phyloP scores from a whole-genome alignment of 192 early-diverging fungal species.

The Phycomyces nitens region DNA sequence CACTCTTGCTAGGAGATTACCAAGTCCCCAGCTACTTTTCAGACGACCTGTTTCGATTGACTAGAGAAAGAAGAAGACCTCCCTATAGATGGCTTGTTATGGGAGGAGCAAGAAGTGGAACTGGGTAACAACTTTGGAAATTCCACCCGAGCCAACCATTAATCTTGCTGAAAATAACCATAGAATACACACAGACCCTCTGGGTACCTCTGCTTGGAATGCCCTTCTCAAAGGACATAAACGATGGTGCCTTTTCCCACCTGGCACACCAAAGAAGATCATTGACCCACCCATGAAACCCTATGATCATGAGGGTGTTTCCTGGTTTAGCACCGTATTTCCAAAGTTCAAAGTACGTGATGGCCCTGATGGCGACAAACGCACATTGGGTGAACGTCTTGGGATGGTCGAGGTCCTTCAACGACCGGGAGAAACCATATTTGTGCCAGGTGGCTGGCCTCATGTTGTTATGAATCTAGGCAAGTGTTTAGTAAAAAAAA shows the following conservation, averaged over 20 bases:
- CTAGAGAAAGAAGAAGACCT: constrained; percentile 58
- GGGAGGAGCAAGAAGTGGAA: constrained; percentile 68
- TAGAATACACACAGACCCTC: constrained; percentile 63
- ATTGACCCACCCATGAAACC: constrained; percentile 57
- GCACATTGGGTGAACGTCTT: constrained; percentile 54
- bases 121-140: constrained; percentile 49
- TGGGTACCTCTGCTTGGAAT: constrained; percentile 84
- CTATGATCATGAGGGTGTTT: constrained; percentile 67
- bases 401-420: constrained; percentile 71
- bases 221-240: constrained; percentile 68
- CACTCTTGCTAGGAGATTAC: constrained; percentile 58
- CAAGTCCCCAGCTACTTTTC: constrained; percentile 65
- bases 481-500: no score
- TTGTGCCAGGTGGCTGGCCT: constrained; percentile 78
- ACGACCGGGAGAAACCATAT: constrained; percentile 74
- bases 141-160: no score
- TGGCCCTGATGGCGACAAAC: constrained; percentile 15
- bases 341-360: constrained; percentile 42
- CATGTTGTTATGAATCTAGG: constrained; percentile 80
- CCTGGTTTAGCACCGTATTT: constrained; percentile 68
- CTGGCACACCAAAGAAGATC: constrained; percentile 52
- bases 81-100: constrained; percentile 79
- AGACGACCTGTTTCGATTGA: constrained; percentile 67
- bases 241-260: constrained; percentile 77
- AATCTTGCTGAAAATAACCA: not conserved